Evolutionary conservation across 345 rosid genomes (phyloP).

Genomic region (Camelina neglecta): DNA sequence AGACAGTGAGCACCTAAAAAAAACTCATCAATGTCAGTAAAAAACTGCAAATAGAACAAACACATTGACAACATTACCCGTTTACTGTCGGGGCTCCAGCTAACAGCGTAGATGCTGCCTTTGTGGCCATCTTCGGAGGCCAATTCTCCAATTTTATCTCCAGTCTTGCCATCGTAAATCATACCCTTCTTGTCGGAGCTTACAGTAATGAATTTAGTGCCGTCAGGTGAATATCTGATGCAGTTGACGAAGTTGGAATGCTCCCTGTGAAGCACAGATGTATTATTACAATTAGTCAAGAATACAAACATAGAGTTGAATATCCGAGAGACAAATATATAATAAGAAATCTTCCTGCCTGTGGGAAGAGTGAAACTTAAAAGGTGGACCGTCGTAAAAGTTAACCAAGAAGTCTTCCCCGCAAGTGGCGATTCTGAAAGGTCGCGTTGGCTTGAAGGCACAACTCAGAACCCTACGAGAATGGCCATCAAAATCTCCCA

Average conservation of each 20-base stretch:
- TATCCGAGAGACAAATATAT: not conserved
- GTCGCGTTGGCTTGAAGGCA: conserved; percentile 89
- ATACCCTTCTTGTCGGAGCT: conserved; percentile 92
- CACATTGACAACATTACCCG: conserved; percentile 53
- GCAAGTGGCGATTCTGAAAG: conserved; percentile 85
- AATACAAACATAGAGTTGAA: not conserved
- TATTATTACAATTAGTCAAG: conserved; percentile 2
- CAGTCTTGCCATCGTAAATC: conserved; percentile 80
- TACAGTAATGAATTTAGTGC: conserved; percentile 82
- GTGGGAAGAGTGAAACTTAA: conserved; percentile 89
- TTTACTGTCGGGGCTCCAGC: conserved; percentile 95
- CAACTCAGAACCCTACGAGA: conserved; percentile 88
- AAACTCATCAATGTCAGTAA: conserved; percentile 29
- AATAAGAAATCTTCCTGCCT: conserved; percentile 48
- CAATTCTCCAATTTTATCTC: conserved; percentile 75
- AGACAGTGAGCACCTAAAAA: conserved; percentile 65
- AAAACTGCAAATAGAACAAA: not conserved
- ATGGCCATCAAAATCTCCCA: conserved; percentile 97
- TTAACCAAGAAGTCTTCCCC: conserved; percentile 96
- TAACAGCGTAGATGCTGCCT: conserved; percentile 90
- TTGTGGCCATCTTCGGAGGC: conserved; percentile 78
- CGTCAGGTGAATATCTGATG: conserved; percentile 89
- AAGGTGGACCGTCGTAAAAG: conserved; percentile 95
- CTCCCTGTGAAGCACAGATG: conserved; percentile 51
- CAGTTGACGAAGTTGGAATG: conserved; percentile 96